A percentile compares a stretch with the other conserved stretches of the same genome.
Evolutionary conservation across 2,329 filamentous ascomycete genomes (phyloP).

Genomic region (Aspergillus sojae): DNA sequence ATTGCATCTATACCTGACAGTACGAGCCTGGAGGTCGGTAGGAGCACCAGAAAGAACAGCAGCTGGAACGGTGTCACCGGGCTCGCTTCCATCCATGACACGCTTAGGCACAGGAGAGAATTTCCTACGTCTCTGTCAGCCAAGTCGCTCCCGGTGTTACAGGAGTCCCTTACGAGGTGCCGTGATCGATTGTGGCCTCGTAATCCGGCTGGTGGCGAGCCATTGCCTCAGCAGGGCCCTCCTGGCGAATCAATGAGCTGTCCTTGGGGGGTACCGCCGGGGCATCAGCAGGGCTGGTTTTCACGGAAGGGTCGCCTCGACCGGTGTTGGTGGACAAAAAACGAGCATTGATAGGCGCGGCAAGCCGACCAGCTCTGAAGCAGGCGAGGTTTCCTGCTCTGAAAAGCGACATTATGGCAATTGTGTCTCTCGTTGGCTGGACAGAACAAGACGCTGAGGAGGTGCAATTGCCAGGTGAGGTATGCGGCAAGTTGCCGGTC

Average conservation of each 20-base stretch:
- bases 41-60: slow-evolving; percentile 90
- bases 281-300: slow-evolving; percentile 51
- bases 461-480: slow-evolving; percentile 31
- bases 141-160: slow-evolving; percentile 3
- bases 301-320: slow-evolving; percentile 58
- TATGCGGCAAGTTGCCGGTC: slow-evolving; percentile 34
- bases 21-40: slow-evolving; percentile 88
- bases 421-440: slow-evolving; percentile 21
- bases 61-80: slow-evolving; percentile 72
- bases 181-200: slow-evolving; percentile 77
- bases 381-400: slow-evolving; percentile 52
- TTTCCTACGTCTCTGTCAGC: slow-evolving; percentile 58
- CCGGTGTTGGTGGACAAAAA: slow-evolving; percentile 41
- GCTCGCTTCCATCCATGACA: slow-evolving; percentile 89
- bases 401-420: slow-evolving; percentile 65
- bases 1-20: slow-evolving; percentile 71
- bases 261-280: slow-evolving; percentile 41
- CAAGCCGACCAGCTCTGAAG: slow-evolving; percentile 35
- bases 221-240: slow-evolving; percentile 54
- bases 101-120: slow-evolving; percentile 90
- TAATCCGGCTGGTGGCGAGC: slow-evolving; percentile 78
- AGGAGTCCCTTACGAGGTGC: slow-evolving; percentile 72
- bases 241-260: slow-evolving; percentile 54
- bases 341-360: slow-evolving; percentile 38
- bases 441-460: slow-evolving; percentile 33